A percentile compares a stretch with the other conserved stretches of the same genome.
Conservation (phyloP, 768 basidiomycete species). For the Rhodotorula graminis region DNA sequence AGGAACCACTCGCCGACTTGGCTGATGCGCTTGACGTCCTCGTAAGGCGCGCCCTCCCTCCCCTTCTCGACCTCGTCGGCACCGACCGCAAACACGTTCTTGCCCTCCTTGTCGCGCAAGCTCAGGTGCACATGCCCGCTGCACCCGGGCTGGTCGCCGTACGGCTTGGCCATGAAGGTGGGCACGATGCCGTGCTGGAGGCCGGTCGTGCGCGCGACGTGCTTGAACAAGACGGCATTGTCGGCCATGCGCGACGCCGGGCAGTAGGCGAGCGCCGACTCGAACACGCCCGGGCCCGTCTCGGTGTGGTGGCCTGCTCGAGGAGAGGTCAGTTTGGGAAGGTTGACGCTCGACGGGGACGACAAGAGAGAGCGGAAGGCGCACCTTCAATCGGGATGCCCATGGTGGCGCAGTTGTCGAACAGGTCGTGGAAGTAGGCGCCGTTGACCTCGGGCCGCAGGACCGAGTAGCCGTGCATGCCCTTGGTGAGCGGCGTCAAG, state of each 20-base stretch:
- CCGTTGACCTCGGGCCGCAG: constrained; percentile 63
- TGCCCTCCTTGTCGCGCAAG: constrained; percentile 61
- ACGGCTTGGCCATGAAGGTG: constrained; percentile 62
- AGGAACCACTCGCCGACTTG: constrained; percentile 83
- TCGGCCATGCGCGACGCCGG: constrained; percentile 76
- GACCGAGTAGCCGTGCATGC: constrained; percentile 95
- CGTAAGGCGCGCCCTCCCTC: constrained; percentile 63
- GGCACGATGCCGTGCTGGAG: constrained; percentile 83
- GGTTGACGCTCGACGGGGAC: neutral
- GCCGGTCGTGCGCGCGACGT: constrained; percentile 82
- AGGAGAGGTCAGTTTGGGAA: neutral
- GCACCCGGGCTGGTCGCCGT: constrained; percentile 77
- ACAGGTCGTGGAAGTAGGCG: constrained; percentile 82
- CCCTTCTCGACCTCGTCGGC: constrained; percentile 59
- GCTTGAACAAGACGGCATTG: constrained; percentile 89
- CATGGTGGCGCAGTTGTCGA: constrained; percentile 67
- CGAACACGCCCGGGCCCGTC: constrained; percentile 56
- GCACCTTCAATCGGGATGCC: constrained; percentile 79
- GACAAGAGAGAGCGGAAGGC: constrained; percentile 48
- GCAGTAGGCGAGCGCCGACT: constrained; percentile 78
- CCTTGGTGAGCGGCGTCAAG: constrained; percentile 77
- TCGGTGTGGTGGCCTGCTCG: constrained; percentile 60
- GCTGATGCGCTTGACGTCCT: constrained; percentile 80
- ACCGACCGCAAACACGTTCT: constrained; percentile 72
- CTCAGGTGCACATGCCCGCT: constrained; percentile 96